Conservation (phyloP, 345 rosid genomes). For the Rubroshorea leprosula region DNA sequence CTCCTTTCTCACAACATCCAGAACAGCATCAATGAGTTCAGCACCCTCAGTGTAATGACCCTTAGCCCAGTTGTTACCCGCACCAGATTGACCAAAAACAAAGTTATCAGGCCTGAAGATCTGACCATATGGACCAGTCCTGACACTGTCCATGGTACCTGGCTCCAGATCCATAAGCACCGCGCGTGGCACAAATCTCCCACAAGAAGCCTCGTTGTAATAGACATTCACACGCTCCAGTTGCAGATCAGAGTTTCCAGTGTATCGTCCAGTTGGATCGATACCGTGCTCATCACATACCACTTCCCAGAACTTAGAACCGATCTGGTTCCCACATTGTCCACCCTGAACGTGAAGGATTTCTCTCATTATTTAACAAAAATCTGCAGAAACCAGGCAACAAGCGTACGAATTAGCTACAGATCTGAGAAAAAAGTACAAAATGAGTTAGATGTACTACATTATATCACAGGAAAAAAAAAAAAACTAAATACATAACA, state of each 20-base stretch:
- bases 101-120: conserved; percentile 28
- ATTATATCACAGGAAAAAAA: no score
- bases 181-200: conserved; percentile 23
- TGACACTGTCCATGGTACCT: conserved; percentile 27
- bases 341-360: conserved; percentile 27
- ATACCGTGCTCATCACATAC: conserved; percentile 22
- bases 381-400: background rate
- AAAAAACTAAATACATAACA: no score
- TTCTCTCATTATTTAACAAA: conserved; percentile 19
- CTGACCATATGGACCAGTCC: conserved; percentile 28
- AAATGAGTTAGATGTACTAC: background rate
- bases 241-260: conserved; percentile 22
- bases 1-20: conserved; percentile 32
- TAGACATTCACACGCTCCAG: conserved; percentile 26
- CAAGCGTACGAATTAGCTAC: background rate
- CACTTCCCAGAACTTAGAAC: conserved; percentile 20
- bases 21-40: conserved; percentile 29
- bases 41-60: conserved; percentile 30
- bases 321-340: conserved; percentile 27
- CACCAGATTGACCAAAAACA: conserved; percentile 28
- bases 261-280: conserved; percentile 23
- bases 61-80: conserved; percentile 28
- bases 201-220: conserved; percentile 26
- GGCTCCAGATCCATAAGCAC: conserved; percentile 30
- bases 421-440: background rate